Conservation (phyloP, 176 grass and related monocot genomes). For the Themeda triandra region DNA sequence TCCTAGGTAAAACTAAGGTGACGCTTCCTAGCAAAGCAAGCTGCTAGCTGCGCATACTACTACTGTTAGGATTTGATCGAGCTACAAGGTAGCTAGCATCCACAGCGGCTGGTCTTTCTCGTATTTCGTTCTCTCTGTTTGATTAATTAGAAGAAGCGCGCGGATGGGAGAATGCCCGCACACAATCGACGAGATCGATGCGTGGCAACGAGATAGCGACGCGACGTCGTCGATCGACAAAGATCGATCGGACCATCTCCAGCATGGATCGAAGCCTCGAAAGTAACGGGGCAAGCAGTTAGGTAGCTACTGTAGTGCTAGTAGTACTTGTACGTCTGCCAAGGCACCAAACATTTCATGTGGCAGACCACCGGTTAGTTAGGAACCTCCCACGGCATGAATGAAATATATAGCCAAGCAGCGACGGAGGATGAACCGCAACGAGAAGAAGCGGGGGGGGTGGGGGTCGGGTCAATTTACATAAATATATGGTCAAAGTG, state of each 20-base stretch:
- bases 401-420: no score
- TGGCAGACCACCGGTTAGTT: conserved; percentile 33
- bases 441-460: no score
- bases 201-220: background rate
- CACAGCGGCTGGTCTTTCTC: no score
- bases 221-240: background rate
- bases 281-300: background rate
- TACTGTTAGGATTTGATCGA: background rate
- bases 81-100: no score
- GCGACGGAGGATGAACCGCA: no score
- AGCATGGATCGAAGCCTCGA: background rate
- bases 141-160: no score
- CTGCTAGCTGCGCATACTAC: background rate
- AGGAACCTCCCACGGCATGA: no score
- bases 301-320: background rate
- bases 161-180: background rate
- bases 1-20: background rate
- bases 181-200: background rate
- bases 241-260: background rate
- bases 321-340: background rate
- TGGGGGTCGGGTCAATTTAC: no score
- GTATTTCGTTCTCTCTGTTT: no score
- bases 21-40: background rate
- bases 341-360: conserved; percentile 46
- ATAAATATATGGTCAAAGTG: no score